Base-by-base conservation (phyloP, 352 stramenopile species). In the Phytophthora macrochlamydospora region DNA sequence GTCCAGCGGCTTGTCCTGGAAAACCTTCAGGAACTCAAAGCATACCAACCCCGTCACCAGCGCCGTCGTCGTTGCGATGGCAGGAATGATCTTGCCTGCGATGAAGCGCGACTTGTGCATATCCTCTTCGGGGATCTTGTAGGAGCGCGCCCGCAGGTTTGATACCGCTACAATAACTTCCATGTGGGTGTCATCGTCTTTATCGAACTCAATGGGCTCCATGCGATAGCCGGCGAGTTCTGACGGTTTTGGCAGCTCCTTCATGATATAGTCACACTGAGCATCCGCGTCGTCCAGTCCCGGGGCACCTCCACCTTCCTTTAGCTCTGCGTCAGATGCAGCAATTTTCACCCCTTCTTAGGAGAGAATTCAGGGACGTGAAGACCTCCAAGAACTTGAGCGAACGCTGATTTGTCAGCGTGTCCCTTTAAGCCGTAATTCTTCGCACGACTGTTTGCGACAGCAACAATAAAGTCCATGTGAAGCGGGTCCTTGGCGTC, bases 51-150 rank as follows among this genome's bases (percentile, higher is more conserved):
- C 98, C 0, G 98, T 99, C 33, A 99, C 98, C 37, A 99, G 80
- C 14, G 97, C 97, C 12, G 98, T 99, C 7, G 98, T 99, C 40
- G 98, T 99, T 24, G 98, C 98, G 75, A 99, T 99, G 13, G 98
- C 98, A 9, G 98, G 98, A 63, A 99, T 99, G 73, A 99, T 99
- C 72, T 99, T 99, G 52, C 98, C 98, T n/a, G 98, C 98, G 81
- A 99, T 99, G 33, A 98, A 97, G 52, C 98, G 96, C 32, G 96
- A 99, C 55, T 98, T 95, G 80, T 99, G 97, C 73, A 98, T 97
- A 69, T 99, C 97, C 46, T 88, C 96, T 56, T 99, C 98, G 13
- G 91, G 92, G 59, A 99, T 99, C 46, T 92, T 94, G 83, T 99
- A 99, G 71, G 98, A 99, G 24, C 97, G 89, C 5, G 97, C 97